phyloP scores from a whole-genome alignment of 2,329 filamentous ascomycete species.

The Pseudopithomyces chartarum region DNA sequence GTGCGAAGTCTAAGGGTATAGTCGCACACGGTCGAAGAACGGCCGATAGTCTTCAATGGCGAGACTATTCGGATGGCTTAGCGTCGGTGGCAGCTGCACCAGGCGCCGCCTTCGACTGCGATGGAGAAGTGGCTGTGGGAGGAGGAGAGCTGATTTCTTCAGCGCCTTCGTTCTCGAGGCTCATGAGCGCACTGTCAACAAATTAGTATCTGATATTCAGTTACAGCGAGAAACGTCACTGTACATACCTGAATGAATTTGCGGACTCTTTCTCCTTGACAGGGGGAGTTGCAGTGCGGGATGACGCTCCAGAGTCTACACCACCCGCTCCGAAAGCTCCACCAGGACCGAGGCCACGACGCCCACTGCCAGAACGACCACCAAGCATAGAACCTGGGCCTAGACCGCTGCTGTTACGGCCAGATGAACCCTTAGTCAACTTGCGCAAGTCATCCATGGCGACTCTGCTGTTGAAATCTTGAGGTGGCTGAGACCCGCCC shows the following conservation, averaged over 20 bases:
- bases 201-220: constrained; percentile 18
- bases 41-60: constrained; percentile 28
- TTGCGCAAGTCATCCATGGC: constrained; percentile 90
- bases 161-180: constrained; percentile 63
- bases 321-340: constrained; percentile 70
- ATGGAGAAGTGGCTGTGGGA: constrained; percentile 69
- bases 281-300: constrained; percentile 86
- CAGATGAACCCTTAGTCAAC: constrained; percentile 66
- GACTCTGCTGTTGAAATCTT: constrained; percentile 78
- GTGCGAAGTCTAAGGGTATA: constrained; percentile 43
- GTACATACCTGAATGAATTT: constrained; percentile 90
- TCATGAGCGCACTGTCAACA: constrained; percentile 56
- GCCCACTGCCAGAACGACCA: constrained; percentile 85
- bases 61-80: constrained; percentile 46
- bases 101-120: constrained; percentile 59
- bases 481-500: constrained; percentile 71
- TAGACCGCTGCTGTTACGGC: constrained; percentile 63
- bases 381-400: constrained; percentile 83
- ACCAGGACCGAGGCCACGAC: constrained; percentile 74
- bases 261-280: constrained; percentile 68
- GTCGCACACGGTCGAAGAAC: constrained; percentile 38
- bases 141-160: constrained; percentile 67
- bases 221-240: background rate
- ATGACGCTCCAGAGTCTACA: constrained; percentile 86
- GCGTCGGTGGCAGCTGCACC: constrained; percentile 27